phyloP scores from a whole-genome alignment of 2,329 filamentous ascomycete genomes.

The Aspergillus ochraceoroseus region DNA sequence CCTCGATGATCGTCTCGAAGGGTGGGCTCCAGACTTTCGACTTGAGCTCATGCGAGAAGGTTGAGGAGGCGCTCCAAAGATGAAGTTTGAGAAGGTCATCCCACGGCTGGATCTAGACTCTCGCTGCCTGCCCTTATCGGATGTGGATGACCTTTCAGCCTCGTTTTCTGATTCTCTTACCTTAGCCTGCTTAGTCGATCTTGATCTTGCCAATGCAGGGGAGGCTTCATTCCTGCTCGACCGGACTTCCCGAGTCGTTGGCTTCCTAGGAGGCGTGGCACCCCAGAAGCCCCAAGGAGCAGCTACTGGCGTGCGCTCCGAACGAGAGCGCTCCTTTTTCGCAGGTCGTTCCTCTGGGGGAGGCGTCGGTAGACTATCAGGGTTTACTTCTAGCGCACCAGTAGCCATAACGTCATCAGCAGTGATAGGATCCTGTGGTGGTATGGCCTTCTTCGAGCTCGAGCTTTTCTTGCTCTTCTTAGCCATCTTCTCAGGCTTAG shows the following conservation, averaged over 20 bases:
- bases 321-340: slow-evolving; percentile 71
- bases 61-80: slow-evolving; percentile 61
- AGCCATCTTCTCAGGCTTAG: slow-evolving; percentile 27
- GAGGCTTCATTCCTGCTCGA: slow-evolving; percentile 39
- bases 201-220: slow-evolving; percentile 50
- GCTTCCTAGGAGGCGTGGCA: slow-evolving; percentile 49
- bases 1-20: slow-evolving; percentile 54
- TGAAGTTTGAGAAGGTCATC: slow-evolving; percentile 55
- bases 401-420: slow-evolving; percentile 42
- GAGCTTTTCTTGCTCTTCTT: slow-evolving; percentile 35
- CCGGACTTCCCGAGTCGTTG: slow-evolving; percentile 49
- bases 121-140: slow-evolving; percentile 61
- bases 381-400: slow-evolving; percentile 24
- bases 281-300: slow-evolving; percentile 74
- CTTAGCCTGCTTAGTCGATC: slow-evolving; percentile 55
- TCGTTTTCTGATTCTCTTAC: slow-evolving; percentile 56
- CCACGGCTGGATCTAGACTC: slow-evolving; percentile 54
- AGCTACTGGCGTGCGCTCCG: slow-evolving; percentile 63
- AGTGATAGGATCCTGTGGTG: slow-evolving; percentile 47
- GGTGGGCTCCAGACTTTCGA: slow-evolving; percentile 56
- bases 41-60: slow-evolving; percentile 60
- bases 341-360: slow-evolving; percentile 53
- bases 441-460: slow-evolving; percentile 14
- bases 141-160: slow-evolving; percentile 63
- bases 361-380: slow-evolving; percentile 45